Base-by-base conservation (phyloP, 2,329 filamentous ascomycete genomes). In the Fusarium austroafricanum region DNA sequence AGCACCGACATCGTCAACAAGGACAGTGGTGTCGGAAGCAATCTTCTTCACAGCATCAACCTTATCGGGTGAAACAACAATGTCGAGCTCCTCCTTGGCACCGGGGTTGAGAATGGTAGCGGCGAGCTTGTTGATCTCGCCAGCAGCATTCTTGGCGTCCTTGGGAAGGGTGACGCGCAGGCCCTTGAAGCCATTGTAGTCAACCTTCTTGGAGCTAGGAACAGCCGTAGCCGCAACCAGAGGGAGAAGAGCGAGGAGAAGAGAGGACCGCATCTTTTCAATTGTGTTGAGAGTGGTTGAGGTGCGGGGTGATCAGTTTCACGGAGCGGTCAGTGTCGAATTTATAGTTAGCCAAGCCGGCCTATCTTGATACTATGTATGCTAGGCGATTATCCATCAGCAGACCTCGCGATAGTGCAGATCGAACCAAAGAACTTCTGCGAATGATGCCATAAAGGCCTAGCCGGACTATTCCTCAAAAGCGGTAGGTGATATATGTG, bases 101-200 rank as follows among this genome's bases (percentile, higher is more conserved):
- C 65, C 60, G 1, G 65, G 65, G 46, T 68, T 68, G 18, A 68
- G 12, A n/a, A 68, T 58, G 17, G 54, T 65, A 10, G 65, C 59
- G 15, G 65, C 55, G 10, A 68, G 60, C 46, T 68, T 68, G 54
- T 54, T 68, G 35, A 68, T 64, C 10, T 60, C 53, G 5, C 20
- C 40, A 2, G 31, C 14, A 17, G 57, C 61, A 38, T 62, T 33
- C 17, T 68, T 39, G 14, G 59, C 42, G 18, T 42, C 65, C 37
- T 66, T 28, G 9, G 65, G 50, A 12, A 68, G 50, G 29, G 65
- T 68, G 42, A 68, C 26, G 14, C 65, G 65, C n/a, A 68, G 59
- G 31, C 65, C 65, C 38, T 68, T 68, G 60, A 68, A 68, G 23
- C 65, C 65, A n/a, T 33, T 68, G 43, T 68, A 68, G 65, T 68